A percentile compares a stretch with the other conserved stretches of the same genome.
These are phyloP conservation scores for Xylaria sp. DNA, from an alignment of 2,329 filamentous ascomycete genomes.

Conservation along the genomic window DNA sequence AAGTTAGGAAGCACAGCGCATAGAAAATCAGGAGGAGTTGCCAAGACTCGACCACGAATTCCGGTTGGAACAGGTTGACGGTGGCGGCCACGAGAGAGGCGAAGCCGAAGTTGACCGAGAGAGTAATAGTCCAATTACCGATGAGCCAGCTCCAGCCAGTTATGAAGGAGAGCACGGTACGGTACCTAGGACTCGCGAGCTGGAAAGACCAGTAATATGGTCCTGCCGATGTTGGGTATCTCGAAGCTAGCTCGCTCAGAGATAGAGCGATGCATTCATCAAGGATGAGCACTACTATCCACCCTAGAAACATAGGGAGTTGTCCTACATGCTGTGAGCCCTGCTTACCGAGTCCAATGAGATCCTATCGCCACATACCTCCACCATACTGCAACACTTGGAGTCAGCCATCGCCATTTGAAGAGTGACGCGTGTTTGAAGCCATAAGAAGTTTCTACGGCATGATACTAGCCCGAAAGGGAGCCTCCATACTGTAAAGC, in stretches of 20 bases:
- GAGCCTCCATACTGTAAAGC: background rate
- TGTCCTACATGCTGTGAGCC: conserved; percentile 53
- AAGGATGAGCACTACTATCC: conserved; percentile 64
- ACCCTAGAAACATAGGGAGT: conserved; percentile 67
- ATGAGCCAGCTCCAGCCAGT: conserved; percentile 65
- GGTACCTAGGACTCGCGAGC: conserved; percentile 54
- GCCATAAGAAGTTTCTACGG: background rate
- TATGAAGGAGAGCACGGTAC: conserved; percentile 61
- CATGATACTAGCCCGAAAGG: background rate
- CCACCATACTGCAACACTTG: conserved; percentile 47
- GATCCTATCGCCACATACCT: conserved; percentile 42
- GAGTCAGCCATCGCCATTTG: background rate
- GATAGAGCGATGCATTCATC: conserved; percentile 65
- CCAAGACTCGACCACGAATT: conserved; percentile 64
- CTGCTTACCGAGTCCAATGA: background rate
- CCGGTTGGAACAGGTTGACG: conserved; percentile 64
- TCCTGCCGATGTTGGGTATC: conserved; percentile 63
- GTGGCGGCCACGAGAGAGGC: conserved; percentile 64
- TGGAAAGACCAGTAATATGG: conserved; percentile 67
- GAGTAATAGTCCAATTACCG: conserved; percentile 63
- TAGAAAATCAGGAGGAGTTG: conserved; percentile 72
- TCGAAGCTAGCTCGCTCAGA: conserved; percentile 62
- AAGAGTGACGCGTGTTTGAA: background rate
- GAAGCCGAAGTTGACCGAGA: conserved; percentile 66
- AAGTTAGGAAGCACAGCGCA: conserved; percentile 65